These are phyloP conservation scores for Aspergillus hiratsukae DNA, from an alignment of 2,329 filamentous ascomycete species.

Conservation along the genomic window DNA sequence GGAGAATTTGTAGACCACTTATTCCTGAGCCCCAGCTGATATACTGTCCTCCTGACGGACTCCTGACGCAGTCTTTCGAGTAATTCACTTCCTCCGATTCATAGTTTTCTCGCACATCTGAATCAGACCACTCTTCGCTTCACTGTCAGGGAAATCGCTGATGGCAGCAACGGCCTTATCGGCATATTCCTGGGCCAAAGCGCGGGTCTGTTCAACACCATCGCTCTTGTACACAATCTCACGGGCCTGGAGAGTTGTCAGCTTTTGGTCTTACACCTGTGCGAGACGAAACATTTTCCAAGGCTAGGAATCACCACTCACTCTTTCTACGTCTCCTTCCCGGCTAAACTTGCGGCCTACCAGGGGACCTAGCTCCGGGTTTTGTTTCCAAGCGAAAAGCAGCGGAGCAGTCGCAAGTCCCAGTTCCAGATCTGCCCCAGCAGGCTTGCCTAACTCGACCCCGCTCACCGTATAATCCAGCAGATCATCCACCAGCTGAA, in stretches of 20 bases:
- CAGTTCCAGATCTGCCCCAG: slow-evolving; percentile 87
- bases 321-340: slow-evolving; percentile 79
- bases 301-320: slow-evolving; percentile 44
- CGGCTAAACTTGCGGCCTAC: slow-evolving; percentile 86
- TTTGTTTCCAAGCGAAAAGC: slow-evolving; percentile 91
- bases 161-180: slow-evolving; percentile 86
- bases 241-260: slow-evolving; percentile 60
- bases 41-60: neutral
- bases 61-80: neutral
- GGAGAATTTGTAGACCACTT: neutral
- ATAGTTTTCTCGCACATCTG: slow-evolving; percentile 94
- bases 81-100: slow-evolving; percentile 70
- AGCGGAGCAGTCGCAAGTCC: slow-evolving; percentile 91
- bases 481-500: slow-evolving; percentile 97
- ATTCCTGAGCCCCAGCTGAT: neutral
- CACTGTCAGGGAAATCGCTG: slow-evolving; percentile 79
- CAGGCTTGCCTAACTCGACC: slow-evolving; percentile 85
- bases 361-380: slow-evolving; percentile 75
- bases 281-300: neutral
- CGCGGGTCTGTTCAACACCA: slow-evolving; percentile 87
- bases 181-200: slow-evolving; percentile 83
- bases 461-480: slow-evolving; percentile 89
- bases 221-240: slow-evolving; percentile 77
- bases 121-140: slow-evolving; percentile 84
- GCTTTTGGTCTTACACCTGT: neutral